Evolutionary conservation across 768 basidiomycete species (phyloP).

Genomic region (Chalciporus pseudorubinellus): DNA sequence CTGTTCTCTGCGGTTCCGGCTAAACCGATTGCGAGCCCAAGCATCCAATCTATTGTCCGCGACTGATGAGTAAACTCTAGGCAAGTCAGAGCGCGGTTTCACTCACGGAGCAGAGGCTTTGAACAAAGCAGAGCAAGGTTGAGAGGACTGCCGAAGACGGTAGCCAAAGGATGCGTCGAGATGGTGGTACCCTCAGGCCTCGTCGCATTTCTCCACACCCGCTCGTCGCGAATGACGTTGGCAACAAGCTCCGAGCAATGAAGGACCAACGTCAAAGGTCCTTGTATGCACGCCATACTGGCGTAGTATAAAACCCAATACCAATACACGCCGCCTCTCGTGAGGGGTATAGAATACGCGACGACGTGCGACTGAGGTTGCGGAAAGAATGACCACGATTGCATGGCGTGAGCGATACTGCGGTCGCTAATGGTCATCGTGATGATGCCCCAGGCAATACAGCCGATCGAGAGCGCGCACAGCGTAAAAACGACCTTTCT

Average conservation of each 20-base stretch:
- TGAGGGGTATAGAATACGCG: conserved; percentile 23
- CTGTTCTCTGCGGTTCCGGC: conserved; percentile 10
- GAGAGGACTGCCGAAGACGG: conserved; percentile 19
- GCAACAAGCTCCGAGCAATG: conserved; percentile 29
- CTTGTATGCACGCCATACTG: conserved; percentile 27
- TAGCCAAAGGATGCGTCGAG: conserved; percentile 19
- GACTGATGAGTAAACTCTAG: neutral
- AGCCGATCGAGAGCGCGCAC: conserved; percentile 23
- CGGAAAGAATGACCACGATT: conserved; percentile 30
- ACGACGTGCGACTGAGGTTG: conserved; percentile 14
- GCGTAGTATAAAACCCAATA: conserved; percentile 26
- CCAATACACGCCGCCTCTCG: conserved; percentile 12
- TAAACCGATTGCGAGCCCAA: conserved; percentile 27
- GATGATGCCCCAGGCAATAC: conserved; percentile 22
- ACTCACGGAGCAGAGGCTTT: conserved; percentile 30
- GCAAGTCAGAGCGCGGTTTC: neutral
- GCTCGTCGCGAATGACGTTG: conserved; percentile 31
- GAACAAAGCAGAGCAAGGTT: conserved; percentile 15
- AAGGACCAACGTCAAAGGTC: conserved; percentile 27
- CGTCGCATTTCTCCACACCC: conserved; percentile 26
- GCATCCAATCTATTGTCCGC: conserved; percentile 29
- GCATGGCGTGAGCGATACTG: neutral
- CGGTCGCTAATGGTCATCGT: conserved; percentile 6
- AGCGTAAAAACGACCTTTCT: conserved; percentile 21
- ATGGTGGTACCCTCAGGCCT: conserved; percentile 12